Percentiles rank a stretch among this genome's conserved stretches.
phyloP scores from a whole-genome alignment of 1,284 basidiomycete species.

The Mixia osmundae region DNA sequence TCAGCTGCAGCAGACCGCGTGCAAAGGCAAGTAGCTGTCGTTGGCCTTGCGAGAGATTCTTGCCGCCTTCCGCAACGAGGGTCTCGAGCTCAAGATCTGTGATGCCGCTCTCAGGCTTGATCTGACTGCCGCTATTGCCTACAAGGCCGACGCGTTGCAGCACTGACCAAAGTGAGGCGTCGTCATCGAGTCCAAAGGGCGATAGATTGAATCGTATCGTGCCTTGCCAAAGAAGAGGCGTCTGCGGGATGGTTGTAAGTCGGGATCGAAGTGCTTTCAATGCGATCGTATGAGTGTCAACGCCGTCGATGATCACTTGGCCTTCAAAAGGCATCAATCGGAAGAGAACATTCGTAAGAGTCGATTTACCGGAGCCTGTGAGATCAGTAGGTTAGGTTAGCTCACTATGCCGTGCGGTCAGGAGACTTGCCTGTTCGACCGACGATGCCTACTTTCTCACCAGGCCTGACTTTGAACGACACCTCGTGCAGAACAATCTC shows the following conservation, averaged over 20 bases:
- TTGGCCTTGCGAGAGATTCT: constrained; percentile 28
- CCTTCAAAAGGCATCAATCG: constrained; percentile 27
- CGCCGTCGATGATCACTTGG: constrained; percentile 25
- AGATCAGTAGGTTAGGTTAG: not conserved
- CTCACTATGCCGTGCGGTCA: not conserved
- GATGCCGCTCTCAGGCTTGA: constrained; percentile 10
- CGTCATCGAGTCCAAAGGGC: not conserved
- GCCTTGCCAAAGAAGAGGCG: constrained; percentile 26
- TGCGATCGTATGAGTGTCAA: constrained; percentile 27
- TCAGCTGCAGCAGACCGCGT: constrained; percentile 30
- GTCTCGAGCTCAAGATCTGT: constrained; percentile 5
- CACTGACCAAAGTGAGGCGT: constrained; percentile 27
- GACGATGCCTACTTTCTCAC: constrained; percentile 30
- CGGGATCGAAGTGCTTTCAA: constrained; percentile 27
- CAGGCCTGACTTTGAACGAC: constrained; percentile 26
- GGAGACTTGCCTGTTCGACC: constrained; percentile 25
- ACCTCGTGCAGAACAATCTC: constrained; percentile 27
- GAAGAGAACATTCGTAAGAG: constrained; percentile 25
- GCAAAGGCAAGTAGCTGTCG: constrained; percentile 32
- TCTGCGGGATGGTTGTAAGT: constrained; percentile 30
- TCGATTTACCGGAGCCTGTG: constrained; percentile 21
- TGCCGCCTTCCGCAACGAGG: constrained; percentile 21
- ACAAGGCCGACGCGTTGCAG: constrained; percentile 23
- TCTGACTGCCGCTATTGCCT: constrained; percentile 7
- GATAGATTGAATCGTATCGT: constrained; percentile 17